Percentiles rank a stretch among this genome's conserved stretches.
phyloP scores from a whole-genome alignment of 495 filamentous ascomycete species.

The Barbatosphaeria neglecta region DNA sequence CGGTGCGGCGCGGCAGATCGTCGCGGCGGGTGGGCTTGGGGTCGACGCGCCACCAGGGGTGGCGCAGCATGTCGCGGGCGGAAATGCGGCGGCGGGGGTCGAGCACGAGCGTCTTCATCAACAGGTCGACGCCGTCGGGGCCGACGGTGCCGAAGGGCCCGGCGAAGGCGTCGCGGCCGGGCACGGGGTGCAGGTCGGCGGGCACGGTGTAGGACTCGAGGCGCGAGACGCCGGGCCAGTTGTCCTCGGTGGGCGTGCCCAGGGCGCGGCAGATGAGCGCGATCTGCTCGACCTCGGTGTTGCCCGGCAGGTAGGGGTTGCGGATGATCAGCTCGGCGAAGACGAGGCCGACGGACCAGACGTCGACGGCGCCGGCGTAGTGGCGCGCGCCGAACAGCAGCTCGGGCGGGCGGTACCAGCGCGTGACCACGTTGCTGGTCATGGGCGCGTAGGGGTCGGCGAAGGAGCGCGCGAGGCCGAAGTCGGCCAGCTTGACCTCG shows the following conservation, averaged over 20 bases:
- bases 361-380: constrained; percentile 83
- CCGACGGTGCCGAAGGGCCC: constrained; percentile 65
- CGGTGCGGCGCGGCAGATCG: constrained; percentile 56
- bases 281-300: constrained; percentile 64
- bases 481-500: constrained; percentile 92
- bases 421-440: constrained; percentile 91
- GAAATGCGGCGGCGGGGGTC: constrained; percentile 77
- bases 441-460: constrained; percentile 79
- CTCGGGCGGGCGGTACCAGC: constrained; percentile 94
- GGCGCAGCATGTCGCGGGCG: constrained; percentile 62
- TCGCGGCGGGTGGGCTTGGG: constrained; percentile 77
- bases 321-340: constrained; percentile 85
- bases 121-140: constrained; percentile 67
- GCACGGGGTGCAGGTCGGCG: constrained; percentile 48
- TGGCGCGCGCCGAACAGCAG: constrained; percentile 79
- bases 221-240: constrained; percentile 84
- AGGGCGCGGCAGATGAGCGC: constrained; percentile 69
- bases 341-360: constrained; percentile 91
- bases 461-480: constrained; percentile 82
- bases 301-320: constrained; percentile 63
- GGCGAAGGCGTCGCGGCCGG: constrained; percentile 57
- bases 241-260: constrained; percentile 85
- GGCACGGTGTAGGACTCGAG: constrained; percentile 64
- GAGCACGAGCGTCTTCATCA: constrained; percentile 74
- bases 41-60: constrained; percentile 76